Evolutionary conservation across 306 rosid species (phyloP), one percentile per base, ranked within the genome.

Genomic region (Mucuna pruriens): DNA sequence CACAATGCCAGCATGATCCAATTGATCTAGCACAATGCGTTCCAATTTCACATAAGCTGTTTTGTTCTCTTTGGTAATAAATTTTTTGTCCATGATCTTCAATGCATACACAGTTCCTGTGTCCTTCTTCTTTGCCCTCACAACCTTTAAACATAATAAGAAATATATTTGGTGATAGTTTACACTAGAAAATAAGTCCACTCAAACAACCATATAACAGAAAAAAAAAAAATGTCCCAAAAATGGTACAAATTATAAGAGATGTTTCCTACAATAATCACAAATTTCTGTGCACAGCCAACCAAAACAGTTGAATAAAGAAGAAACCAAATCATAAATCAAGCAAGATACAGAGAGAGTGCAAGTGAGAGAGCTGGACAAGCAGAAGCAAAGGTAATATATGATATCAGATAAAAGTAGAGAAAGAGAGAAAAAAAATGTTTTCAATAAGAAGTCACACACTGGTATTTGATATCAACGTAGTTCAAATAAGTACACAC

Each of bases 11-110:
- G 97, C 97, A 89, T 95, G 99, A 83, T 95, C 97, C 88, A 95
- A 79, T 74, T 95, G 99, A 87, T 95, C 99, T 74, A 95, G 97
- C 77, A 95, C 99, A 81, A 95, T 91, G 40, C 99, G 93, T 84
- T 95, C 99, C 97, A 95, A 80, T 90, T 93, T 95, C 86, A 95
- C 99, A 84, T 95, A 93, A 83, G 99, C 94, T 55, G 99, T 95
- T 89, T 95, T 95, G 70, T 95, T 95, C 86, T 95, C 99, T 86
- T 95, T 95, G 51, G 99, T 95, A 51, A 95, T 95, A 81, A 95
- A 96, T 62, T 94, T 96, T 79, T 96, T 96, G 84, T 96, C 99
- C 99, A 96, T 96, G 81, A 96, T 94, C 89, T 96, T 96, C 95
- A 96, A 80, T 62, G 99, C 99, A 84, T 93, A 96, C 68, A 96